Percentiles rank a stretch among this genome's conserved stretches.
Conservation (phyloP, 169 alveolate species). For the Plasmodium cynomolgi region DNA sequence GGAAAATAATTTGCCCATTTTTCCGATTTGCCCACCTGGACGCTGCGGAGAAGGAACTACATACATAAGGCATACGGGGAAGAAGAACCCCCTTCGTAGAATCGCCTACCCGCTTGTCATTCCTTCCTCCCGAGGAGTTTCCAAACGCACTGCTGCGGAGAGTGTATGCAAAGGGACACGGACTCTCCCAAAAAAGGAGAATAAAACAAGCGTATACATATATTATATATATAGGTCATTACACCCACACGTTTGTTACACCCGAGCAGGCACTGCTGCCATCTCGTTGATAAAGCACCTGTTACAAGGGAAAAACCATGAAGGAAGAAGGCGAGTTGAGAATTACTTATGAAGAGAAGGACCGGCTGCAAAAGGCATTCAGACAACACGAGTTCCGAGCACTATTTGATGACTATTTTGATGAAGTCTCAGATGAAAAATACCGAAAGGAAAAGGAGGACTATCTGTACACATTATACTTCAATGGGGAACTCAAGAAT, state of each 20-base stretch:
- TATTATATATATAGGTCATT: background rate
- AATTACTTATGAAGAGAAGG: conserved; percentile 66
- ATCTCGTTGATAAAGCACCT: too few species aligned
- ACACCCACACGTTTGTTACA: background rate
- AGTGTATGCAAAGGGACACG: background rate
- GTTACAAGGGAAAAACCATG: background rate
- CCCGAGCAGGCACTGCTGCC: too few species aligned
- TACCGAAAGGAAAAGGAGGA: conserved; percentile 71
- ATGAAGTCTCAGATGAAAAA: conserved; percentile 52
- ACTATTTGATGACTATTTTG: conserved; percentile 68
- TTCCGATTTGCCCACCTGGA: background rate
- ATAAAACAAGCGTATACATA: background rate
- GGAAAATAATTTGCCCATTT: background rate
- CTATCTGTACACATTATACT: conserved; percentile 45
- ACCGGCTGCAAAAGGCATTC: conserved; percentile 61
- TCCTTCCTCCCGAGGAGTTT: background rate
- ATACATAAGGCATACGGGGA: background rate
- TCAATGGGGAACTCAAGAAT: conserved; percentile 61
- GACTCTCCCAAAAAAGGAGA: background rate
- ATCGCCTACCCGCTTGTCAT: background rate
- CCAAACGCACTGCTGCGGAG: background rate
- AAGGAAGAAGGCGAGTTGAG: conserved; percentile 27
- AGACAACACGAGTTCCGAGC: conserved; percentile 70
- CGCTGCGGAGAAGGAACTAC: background rate
- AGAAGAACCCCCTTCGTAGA: background rate